Conservation (phyloP, 2,329 filamentous ascomycete species). For the Sporothrix pseudoabietina region DNA sequence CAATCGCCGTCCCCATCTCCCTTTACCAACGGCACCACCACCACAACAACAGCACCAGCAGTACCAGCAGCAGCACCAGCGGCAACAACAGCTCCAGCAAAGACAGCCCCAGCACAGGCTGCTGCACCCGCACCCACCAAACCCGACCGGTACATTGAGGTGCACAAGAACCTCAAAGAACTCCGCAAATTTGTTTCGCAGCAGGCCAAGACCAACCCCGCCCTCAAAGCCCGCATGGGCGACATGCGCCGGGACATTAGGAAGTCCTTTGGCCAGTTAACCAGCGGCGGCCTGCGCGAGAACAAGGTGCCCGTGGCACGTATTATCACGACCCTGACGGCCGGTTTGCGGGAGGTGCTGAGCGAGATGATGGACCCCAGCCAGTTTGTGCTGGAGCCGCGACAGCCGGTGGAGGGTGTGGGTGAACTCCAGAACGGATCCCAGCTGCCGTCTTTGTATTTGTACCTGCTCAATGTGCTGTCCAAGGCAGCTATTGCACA, state of each 20-base stretch:
- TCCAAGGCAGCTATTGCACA: conserved; percentile 69
- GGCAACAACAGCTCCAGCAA: background rate
- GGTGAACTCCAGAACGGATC: conserved; percentile 49
- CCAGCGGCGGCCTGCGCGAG: conserved; percentile 50
- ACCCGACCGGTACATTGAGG: conserved; percentile 52
- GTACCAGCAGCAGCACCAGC: background rate
- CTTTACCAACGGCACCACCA: background rate
- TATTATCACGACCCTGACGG: conserved; percentile 56
- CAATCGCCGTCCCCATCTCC: background rate
- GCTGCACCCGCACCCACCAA: conserved; percentile 23
- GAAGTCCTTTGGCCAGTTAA: conserved; percentile 73
- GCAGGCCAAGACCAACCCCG: conserved; percentile 57
- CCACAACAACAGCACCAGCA: background rate
- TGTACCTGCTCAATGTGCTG: conserved; percentile 75
- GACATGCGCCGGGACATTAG: conserved; percentile 72
- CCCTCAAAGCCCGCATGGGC: conserved; percentile 67
- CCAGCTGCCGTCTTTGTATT: conserved; percentile 59
- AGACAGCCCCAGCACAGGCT: conserved; percentile 20
- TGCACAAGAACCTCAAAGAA: conserved; percentile 70
- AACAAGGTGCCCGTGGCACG: conserved; percentile 52
- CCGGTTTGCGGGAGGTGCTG: conserved; percentile 54
- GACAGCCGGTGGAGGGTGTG: conserved; percentile 46
- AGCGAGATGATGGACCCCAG: conserved; percentile 55
- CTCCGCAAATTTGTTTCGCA: conserved; percentile 51
- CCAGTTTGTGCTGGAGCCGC: conserved; percentile 50